A percentile compares a stretch with the other conserved stretches of the same genome.
Evolutionary conservation across 2,329 filamentous ascomycete species (phyloP).

Genomic region (Cadophora gregata): DNA sequence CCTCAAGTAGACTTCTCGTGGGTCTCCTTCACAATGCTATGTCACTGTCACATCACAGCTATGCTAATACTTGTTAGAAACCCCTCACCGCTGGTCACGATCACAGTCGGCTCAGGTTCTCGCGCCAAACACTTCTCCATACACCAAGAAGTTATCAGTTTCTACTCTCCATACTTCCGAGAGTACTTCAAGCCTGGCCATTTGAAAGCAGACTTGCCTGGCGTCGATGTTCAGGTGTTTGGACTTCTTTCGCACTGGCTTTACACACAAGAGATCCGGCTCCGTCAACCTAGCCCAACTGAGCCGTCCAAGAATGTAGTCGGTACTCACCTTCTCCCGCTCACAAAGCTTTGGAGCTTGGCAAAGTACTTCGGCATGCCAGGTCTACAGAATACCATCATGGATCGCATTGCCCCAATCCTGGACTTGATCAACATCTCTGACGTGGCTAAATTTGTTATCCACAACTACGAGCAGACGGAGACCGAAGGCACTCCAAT

Average conservation of each 20-base stretch:
- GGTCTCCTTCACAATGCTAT: no score
- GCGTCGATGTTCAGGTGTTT: conserved; percentile 20
- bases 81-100: neutral
- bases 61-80: neutral
- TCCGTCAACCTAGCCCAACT: neutral
- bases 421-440: neutral
- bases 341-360: conserved; percentile 25
- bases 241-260: conserved; percentile 23
- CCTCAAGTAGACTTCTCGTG: neutral
- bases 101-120: neutral
- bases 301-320: neutral
- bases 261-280: conserved; percentile 20
- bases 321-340: neutral
- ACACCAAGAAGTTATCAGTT: conserved; percentile 26
- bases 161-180: conserved; percentile 23
- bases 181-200: conserved; percentile 11
- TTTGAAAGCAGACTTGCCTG: conserved; percentile 10
- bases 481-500: neutral
- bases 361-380: conserved; percentile 19
- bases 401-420: neutral
- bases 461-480: neutral
- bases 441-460: neutral
- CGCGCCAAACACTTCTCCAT: conserved; percentile 10
- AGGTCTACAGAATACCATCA: conserved; percentile 16
- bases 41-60: no score